Base-by-base conservation (phyloP, 129 eudicot genomes). In the Flaveria brownii region DNA sequence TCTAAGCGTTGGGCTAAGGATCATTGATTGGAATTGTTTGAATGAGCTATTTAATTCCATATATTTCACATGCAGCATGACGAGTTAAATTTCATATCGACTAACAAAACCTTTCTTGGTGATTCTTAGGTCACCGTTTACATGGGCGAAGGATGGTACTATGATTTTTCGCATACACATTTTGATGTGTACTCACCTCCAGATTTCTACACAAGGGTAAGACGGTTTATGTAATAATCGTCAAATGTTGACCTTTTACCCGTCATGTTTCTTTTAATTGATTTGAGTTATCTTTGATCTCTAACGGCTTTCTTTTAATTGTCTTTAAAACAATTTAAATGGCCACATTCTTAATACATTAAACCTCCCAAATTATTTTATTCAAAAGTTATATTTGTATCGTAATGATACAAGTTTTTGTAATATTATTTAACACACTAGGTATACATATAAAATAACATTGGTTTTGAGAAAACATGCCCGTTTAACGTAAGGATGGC, bases 81-180 rank as follows among this genome's bases (percentile, higher is more conserved):
- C 15, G 10, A 0, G 22, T 63, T 63, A 5, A 11, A 6, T 64
- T 50, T 8, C 61, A 36, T 10, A 16, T 45, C 65, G 42, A 72
- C 64, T 68, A 80, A 80, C 14, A 51, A 49, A 80, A 68, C 47
- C 54, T 42, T 42, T 60, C 28, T 66, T 68, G 52, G 33, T 80
- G 45, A 18, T 57, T 14, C 72, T 71, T 84, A 93, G 98, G 97
- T 93, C 64, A 91, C 97, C 6, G 87, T 91, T 17, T 94, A 82
- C 80, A 94, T 94, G 98, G 98, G 98, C 26, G 98, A 94, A 76
- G 98, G 98, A 79, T 94, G 98, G 98, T 82, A 88, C 83, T 76
- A 71, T 74, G 97, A 94, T 81, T 94, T 94, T 86, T 51, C 46
- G 17, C 90, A 86, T 50, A 88, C 93, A 47, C 96, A 94, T 82